These are phyloP conservation scores for Fusarium sp. DNA, from an alignment of 2,329 filamentous ascomycete genomes.

Conservation along the genomic window DNA sequence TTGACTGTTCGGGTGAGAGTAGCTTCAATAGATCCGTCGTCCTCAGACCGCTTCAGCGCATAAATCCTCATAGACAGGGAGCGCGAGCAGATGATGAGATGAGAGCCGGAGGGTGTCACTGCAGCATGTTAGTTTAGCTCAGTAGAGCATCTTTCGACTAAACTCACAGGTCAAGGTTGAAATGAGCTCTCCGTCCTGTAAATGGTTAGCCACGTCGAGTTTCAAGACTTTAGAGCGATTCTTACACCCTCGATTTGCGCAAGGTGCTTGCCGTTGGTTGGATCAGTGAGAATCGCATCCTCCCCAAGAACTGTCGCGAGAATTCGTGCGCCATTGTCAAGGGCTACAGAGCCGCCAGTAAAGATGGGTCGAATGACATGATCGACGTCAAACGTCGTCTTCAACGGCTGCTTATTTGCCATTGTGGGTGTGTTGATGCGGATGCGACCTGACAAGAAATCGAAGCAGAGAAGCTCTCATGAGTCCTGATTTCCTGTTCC, in stretches of 20 bases:
- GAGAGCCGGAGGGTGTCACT: constrained; percentile 90
- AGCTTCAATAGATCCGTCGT: constrained; percentile 68
- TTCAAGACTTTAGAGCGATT: background rate
- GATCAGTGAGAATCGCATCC: constrained; percentile 87
- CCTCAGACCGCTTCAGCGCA: constrained; percentile 70
- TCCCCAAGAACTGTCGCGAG: constrained; percentile 92
- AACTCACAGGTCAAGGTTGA: constrained; percentile 74
- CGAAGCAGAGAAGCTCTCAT: constrained; percentile 37
- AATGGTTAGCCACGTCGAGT: constrained; percentile 29
- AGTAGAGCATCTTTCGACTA: background rate
- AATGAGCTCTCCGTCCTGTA: constrained; percentile 80
- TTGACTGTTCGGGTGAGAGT: constrained; percentile 84
- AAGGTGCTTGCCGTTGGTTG: constrained; percentile 83
- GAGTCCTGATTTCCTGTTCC: constrained; percentile 20
- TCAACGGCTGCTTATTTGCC: constrained; percentile 72
- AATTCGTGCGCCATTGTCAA: constrained; percentile 83
- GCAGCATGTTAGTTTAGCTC: constrained; percentile 27
- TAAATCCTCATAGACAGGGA: constrained; percentile 98
- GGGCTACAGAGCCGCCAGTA: constrained; percentile 86
- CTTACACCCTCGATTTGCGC: constrained; percentile 86
- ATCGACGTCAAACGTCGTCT: constrained; percentile 89
- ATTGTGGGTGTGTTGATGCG: constrained; percentile 47
- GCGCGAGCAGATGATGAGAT: constrained; percentile 90
- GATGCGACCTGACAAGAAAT: constrained; percentile 24
- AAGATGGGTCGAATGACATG: constrained; percentile 92